phyloP scores from a whole-genome alignment of 2,329 filamentous ascomycete genomes.

The Amylocarpus encephaloides region DNA sequence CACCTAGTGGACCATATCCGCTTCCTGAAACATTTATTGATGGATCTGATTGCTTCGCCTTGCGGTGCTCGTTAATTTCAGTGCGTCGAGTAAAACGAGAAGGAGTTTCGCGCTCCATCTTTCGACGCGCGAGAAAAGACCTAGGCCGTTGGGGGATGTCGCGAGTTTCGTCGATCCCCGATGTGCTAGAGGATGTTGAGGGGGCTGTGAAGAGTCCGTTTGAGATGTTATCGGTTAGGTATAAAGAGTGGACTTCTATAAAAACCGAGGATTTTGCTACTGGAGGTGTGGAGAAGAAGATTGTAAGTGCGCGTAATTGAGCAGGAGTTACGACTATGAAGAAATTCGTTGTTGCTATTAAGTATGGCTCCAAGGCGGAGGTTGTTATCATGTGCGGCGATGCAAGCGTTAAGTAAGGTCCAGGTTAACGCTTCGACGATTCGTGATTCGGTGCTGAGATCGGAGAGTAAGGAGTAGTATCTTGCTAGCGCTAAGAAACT shows the following conservation, averaged over 20 bases:
- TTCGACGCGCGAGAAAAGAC: background rate
- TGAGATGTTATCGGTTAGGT: background rate
- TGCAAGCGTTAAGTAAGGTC: background rate
- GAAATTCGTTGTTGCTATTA: background rate
- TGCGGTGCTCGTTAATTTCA: background rate
- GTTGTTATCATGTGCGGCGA: background rate
- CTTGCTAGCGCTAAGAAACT: background rate
- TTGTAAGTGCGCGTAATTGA: background rate
- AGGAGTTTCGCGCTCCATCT: background rate
- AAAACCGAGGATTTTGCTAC: background rate
- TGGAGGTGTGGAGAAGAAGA: background rate
- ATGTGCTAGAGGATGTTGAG: background rate
- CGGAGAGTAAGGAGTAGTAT: background rate
- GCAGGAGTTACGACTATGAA: background rate
- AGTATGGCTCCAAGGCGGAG: background rate
- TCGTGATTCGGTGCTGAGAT: background rate
- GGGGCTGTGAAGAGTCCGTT: background rate
- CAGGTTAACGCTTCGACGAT: background rate
- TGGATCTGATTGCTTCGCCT: background rate
- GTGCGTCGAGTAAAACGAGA: background rate
- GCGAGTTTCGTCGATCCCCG: background rate
- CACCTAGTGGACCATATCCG: no score
- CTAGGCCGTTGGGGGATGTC: background rate
- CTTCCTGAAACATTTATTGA: no score
- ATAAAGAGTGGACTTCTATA: background rate